Conservation (phyloP, 345 rosid species). For the Hibiscus trionum region DNA sequence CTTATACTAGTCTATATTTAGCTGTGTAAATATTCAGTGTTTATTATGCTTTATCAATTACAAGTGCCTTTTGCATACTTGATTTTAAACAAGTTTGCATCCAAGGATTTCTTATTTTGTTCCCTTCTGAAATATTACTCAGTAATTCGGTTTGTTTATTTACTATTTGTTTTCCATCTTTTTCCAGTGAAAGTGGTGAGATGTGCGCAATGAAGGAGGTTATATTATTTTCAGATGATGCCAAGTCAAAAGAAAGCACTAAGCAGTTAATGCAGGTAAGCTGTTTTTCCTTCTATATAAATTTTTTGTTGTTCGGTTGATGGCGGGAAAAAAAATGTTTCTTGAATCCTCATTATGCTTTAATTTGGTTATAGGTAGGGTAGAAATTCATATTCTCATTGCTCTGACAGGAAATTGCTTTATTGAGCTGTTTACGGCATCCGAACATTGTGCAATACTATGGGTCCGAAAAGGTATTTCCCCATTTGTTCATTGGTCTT, state of each 20-base stretch:
- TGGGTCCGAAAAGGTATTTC: constrained; percentile 56
- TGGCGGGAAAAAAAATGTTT: neutral
- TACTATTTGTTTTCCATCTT: constrained; percentile 7
- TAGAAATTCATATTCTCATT: neutral
- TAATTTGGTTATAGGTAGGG: neutral
- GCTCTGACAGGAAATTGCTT: constrained; percentile 52
- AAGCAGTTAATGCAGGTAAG: constrained; percentile 55
- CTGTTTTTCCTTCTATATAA: neutral
- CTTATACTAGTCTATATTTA: neutral
- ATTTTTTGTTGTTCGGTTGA: neutral
- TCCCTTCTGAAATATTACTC: neutral
- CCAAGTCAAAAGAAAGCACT: constrained; percentile 61
- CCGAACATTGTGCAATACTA: constrained; percentile 74
- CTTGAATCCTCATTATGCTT: neutral
- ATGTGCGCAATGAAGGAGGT: constrained; percentile 74
- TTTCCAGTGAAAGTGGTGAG: constrained; percentile 46
- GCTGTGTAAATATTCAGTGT: neutral
- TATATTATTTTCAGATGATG: constrained; percentile 49
- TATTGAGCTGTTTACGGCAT: constrained; percentile 56
- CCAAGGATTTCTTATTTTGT: neutral
- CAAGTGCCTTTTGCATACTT: neutral
- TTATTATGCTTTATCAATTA: constrained; percentile 6
- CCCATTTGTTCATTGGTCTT: neutral
- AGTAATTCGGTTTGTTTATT: neutral
- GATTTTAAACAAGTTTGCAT: neutral